A percentile compares a stretch with the other conserved stretches of the same genome.
Evolutionary conservation across 306 rosid genomes (phyloP).

Genomic region (Herpetospermum pedunculosum): DNA sequence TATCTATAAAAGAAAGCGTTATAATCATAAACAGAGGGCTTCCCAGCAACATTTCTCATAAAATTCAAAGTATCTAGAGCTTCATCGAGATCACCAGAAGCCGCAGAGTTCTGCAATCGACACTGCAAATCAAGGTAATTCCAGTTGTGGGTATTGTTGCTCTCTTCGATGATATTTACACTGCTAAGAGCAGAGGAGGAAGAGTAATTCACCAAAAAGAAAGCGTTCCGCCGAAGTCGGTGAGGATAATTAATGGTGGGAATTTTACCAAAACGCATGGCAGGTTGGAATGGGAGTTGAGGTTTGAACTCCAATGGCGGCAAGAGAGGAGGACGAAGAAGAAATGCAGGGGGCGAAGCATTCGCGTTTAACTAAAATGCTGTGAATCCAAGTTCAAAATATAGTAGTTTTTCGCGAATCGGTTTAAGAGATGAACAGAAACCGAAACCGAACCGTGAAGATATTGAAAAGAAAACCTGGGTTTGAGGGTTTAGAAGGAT

Average conservation of each 20-base stretch:
- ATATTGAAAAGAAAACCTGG: not conserved
- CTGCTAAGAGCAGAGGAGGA: constrained; percentile 17
- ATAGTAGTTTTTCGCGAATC: not conserved
- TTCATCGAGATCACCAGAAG: constrained; percentile 18
- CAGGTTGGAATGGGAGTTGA: constrained; percentile 1
- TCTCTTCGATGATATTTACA: constrained; percentile 8
- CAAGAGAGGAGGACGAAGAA: not conserved
- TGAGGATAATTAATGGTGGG: not conserved
- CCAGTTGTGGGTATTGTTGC: not conserved
- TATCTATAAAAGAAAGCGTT: constrained; percentile 27
- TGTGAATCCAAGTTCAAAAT: not conserved
- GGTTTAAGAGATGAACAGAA: not conserved
- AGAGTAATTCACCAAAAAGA: constrained; percentile 13
- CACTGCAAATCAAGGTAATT: constrained; percentile 17
- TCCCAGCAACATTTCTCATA: constrained; percentile 21
- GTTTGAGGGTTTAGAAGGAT: not conserved
- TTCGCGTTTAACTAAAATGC: not conserved
- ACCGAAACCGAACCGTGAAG: not conserved
- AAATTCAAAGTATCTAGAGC: constrained; percentile 23
- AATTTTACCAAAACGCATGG: constrained; percentile 14
- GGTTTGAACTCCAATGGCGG: constrained; percentile 1
- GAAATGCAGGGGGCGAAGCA: not conserved
- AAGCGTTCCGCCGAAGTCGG: constrained; percentile 10
- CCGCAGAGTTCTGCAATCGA: constrained; percentile 23
- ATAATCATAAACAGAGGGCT: constrained; percentile 32